A percentile compares a stretch with the other conserved stretches of the same genome.
phyloP scores from a whole-genome alignment of 768 basidiomycete species.

The Suillus subluteus region DNA sequence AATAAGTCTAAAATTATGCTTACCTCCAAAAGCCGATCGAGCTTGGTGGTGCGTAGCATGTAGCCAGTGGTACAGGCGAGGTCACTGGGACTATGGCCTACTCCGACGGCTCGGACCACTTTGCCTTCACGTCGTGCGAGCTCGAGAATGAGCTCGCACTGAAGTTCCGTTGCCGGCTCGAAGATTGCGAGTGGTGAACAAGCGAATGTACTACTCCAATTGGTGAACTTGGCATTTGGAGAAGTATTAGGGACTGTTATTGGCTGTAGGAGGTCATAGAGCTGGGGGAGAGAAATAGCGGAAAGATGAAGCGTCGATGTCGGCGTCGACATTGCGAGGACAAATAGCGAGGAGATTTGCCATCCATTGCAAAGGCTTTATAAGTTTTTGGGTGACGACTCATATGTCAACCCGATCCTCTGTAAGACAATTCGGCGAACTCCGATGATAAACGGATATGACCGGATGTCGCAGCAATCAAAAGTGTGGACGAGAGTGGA shows the following conservation, averaged over 20 bases:
- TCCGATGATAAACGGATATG: slow-evolving; percentile 20
- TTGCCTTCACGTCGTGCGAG: slow-evolving; percentile 75
- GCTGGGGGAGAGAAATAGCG: slow-evolving; percentile 46
- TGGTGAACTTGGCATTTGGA: slow-evolving; percentile 59
- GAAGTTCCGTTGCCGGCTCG: slow-evolving; percentile 66
- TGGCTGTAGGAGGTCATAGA: slow-evolving; percentile 58
- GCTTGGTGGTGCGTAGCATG: slow-evolving; percentile 78
- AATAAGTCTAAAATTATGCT: slow-evolving; percentile 34
- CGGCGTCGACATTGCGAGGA: slow-evolving; percentile 41
- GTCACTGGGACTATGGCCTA: slow-evolving; percentile 94
- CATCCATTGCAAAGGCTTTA: slow-evolving; percentile 27
- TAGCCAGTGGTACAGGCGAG: slow-evolving; percentile 87
- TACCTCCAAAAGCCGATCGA: slow-evolving; percentile 80
- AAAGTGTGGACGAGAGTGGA: slow-evolving; percentile 15
- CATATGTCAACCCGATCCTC: slow-evolving; percentile 31
- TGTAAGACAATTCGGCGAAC: slow-evolving; percentile 17
- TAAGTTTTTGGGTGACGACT: slow-evolving; percentile 33
- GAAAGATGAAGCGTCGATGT: slow-evolving; percentile 34
- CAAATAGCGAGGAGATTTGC: slow-evolving; percentile 41
- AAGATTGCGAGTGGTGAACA: slow-evolving; percentile 75
- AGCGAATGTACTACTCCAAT: slow-evolving; percentile 85
- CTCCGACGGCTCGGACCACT: slow-evolving; percentile 80
- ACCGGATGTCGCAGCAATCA: slow-evolving; percentile 16
- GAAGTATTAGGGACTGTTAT: slow-evolving; percentile 51
- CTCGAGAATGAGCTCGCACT: slow-evolving; percentile 79